phyloP scores from a whole-genome alignment of 1,284 basidiomycete species.

The Butyriboletus appendiculatus region DNA sequence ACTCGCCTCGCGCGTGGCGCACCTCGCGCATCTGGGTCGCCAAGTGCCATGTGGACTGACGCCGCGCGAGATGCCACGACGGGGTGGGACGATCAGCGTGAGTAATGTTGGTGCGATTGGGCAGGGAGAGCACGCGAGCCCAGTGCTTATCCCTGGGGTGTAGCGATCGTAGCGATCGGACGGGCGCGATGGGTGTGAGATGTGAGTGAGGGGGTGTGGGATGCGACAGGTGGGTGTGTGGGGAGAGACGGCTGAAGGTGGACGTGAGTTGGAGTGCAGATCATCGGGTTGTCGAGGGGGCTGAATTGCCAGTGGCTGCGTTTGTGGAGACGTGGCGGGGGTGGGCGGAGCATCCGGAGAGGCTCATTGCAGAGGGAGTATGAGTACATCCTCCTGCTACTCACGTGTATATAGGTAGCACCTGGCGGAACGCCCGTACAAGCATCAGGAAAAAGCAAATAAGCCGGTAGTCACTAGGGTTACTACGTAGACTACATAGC shows the following conservation, averaged over 20 bases:
- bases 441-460: too few species aligned
- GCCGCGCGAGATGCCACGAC: constrained; percentile 62
- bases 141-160: constrained; percentile 84
- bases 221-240: constrained; percentile 27
- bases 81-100: constrained; percentile 83
- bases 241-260: constrained; percentile 68
- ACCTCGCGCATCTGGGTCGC: constrained; percentile 64
- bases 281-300: constrained; percentile 91
- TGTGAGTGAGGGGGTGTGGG: constrained; percentile 43
- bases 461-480: too few species aligned
- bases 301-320: constrained; percentile 87
- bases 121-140: constrained; percentile 68
- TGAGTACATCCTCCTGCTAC: constrained; percentile 28
- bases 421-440: too few species aligned
- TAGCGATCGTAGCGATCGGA: constrained; percentile 91
- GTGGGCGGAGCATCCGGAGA: constrained; percentile 80
- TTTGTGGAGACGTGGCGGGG: constrained; percentile 90
- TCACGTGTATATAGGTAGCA: too few species aligned
- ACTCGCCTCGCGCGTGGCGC: constrained; percentile 64
- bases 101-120: constrained; percentile 86
- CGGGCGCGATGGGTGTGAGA: constrained; percentile 84
- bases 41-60: constrained; percentile 65
- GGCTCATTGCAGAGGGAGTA: constrained; percentile 66
- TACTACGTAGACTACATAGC: too few species aligned
- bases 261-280: constrained; percentile 88